Evolutionary conservation across 345 rosid genomes (phyloP), one percentile per base, ranked within the genome.

Genomic region (Bruguiera gymnorhiza): DNA sequence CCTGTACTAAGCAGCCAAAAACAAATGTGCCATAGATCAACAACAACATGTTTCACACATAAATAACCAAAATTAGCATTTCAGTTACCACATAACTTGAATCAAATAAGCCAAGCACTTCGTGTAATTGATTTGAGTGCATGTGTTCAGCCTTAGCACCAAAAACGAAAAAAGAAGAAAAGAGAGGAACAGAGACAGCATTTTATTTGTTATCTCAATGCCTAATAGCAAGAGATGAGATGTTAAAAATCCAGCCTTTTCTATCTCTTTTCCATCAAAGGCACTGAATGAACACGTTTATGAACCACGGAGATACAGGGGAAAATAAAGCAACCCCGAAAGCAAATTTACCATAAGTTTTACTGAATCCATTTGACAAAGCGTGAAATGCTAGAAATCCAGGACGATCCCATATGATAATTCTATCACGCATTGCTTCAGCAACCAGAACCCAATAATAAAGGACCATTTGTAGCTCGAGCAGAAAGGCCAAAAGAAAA

Each of bases 1-100:
- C 99, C 99, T 92, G 84, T 61, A 83, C 82, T 76, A 82, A 66
- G 80, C 79, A 73, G 72, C 78, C 69, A 80, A 65, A 63, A 79
- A 71, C 53, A 74, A 61, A 68, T 51, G 50, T 34, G 65, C 65
- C 67, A 70, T 39, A 65, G 65, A 65, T 79, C 29, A 1, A 27
- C 67, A 73, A 68, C 65, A 24, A 60, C 27, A 4, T 9, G 60
- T n/a, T 32, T 31, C 60, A 70, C 23, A 15, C 36, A n/a, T 19
- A 24, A 60, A 8, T 15, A 71, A 53, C 43, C 31, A 24, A 58
- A 9, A 53, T 27, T 13, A 66, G 46, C 57, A 21, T 58, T 24
- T 60, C 32, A 52, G n/a, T 30, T 24, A 32, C 4, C 50, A 24
- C 32, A 23, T 50, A 50, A 37, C 18, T 15, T 29, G 52, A 21